Conservation (phyloP, 2,329 filamentous ascomycete genomes). For the Lizonia empirigonia region DNA sequence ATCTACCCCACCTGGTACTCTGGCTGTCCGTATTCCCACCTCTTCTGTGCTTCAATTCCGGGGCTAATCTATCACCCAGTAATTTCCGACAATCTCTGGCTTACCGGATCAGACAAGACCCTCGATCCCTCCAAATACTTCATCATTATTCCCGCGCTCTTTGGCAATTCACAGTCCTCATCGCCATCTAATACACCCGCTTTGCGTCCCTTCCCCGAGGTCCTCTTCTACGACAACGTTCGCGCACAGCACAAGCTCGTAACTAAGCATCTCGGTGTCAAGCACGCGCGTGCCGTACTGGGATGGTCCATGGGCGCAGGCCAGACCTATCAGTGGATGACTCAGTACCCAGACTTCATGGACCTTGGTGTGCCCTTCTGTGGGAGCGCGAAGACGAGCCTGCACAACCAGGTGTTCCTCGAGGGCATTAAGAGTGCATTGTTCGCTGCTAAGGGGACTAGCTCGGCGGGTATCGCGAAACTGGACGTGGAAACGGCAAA, state of each 20-base stretch:
- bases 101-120: constrained; percentile 69
- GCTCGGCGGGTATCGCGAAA: constrained; percentile 56
- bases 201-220: constrained; percentile 64
- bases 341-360: constrained; percentile 68
- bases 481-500: constrained; percentile 37
- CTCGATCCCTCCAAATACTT: constrained; percentile 69
- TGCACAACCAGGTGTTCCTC: constrained; percentile 72
- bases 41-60: background rate
- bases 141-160: constrained; percentile 71
- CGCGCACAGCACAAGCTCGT: constrained; percentile 68
- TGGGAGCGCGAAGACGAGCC: constrained; percentile 65
- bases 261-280: constrained; percentile 66
- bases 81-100: constrained; percentile 76
- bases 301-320: constrained; percentile 76
- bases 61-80: constrained; percentile 33
- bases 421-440: constrained; percentile 67
- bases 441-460: constrained; percentile 61
- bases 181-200: constrained; percentile 67
- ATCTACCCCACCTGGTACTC: constrained; percentile 82
- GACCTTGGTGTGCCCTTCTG: constrained; percentile 70
- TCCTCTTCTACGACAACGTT: constrained; percentile 72
- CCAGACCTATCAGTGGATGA: constrained; percentile 69
- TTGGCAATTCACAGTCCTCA: constrained; percentile 71
- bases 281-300: constrained; percentile 65
- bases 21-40: constrained; percentile 55